Base-by-base conservation (phyloP, 768 basidiomycete species). In the Mycena latifolia region DNA sequence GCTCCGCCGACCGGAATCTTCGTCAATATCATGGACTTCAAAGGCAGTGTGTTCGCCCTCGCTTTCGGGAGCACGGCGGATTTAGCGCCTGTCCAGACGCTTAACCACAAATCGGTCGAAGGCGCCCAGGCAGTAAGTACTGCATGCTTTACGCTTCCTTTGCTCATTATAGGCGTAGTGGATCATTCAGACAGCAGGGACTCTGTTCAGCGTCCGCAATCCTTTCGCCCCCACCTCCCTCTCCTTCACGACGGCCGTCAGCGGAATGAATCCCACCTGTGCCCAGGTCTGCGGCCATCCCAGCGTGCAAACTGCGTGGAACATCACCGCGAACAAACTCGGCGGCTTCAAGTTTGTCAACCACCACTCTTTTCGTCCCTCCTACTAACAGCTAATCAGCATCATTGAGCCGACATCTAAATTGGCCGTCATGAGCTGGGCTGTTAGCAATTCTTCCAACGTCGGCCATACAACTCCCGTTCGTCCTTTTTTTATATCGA, bases 11-110 rank as follows among this genome's bases (percentile, higher is more conserved):
- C 41, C 51, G 14, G 31, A 3, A 53, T n/a, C 4, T 5, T 27
- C 12, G n/a, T 61, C 39, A 52, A 61, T 28, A 61, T 61, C 39
- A 22, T 33, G 22, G 51, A 61, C 59, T 61, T 43, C 41, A 12
- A 61, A 51, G 50, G 28, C 20, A 53, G 45, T 29, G 50, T 61
- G 6, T 53, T 61, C 14, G 59, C 52, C 51, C 59, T 61, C 27
- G 59, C 51, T 20, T 43, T 43, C 41, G 39, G 12, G n/a, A 61
- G 25, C 24, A 2, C 50, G 39, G 37, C 29, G 3, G 50, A 29
- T 18, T 50, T 61, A 24, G 20, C 51, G 14, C 59, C 59, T 2
- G 59, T 61, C 27, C 59, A 61, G 50, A 53, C 58, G 47, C 45
- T 60, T n/a, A 41, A 39, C 22, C 51, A 45, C 25, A 53, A 53